phyloP scores from a whole-genome alignment of 495 filamentous ascomycete species.

The Glonium stellatum region DNA sequence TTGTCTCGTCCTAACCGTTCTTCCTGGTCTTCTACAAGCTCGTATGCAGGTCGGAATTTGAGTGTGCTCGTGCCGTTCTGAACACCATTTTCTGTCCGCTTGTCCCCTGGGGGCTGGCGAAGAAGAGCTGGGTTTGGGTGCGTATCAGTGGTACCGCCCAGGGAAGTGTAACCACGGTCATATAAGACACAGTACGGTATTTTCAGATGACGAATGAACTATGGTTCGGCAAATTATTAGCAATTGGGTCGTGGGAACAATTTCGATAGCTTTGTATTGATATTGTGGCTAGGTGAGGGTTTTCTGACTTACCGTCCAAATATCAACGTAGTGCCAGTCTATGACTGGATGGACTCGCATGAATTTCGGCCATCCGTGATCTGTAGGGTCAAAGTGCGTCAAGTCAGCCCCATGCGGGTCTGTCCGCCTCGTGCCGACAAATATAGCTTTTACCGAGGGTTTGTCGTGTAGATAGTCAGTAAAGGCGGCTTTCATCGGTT shows the following conservation, averaged over 20 bases:
- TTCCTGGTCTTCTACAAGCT: conserved; percentile 73
- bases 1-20: conserved; percentile 74
- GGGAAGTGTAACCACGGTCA: conserved; percentile 74
- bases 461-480: conserved; percentile 62
- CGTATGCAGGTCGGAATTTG: conserved; percentile 75
- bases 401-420: conserved; percentile 81
- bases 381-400: conserved; percentile 76
- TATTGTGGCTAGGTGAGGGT: background rate
- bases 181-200: conserved; percentile 82
- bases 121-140: conserved; percentile 72
- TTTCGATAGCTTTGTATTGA: background rate
- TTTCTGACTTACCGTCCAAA: conserved; percentile 65
- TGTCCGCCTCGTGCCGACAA: conserved; percentile 85
- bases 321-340: conserved; percentile 94
- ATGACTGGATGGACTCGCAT: conserved; percentile 92
- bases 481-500: conserved; percentile 74
- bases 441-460: conserved; percentile 66
- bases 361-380: conserved; percentile 84
- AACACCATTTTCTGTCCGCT: conserved; percentile 9
- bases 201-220: conserved; percentile 76
- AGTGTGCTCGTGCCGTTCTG: conserved; percentile 19
- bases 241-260: background rate
- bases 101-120: background rate
- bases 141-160: conserved; percentile 87
- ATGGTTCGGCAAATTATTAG: conserved; percentile 18